phyloP scores from a whole-genome alignment of 352 stramenopile species.

The Plasmopara viticola region DNA sequence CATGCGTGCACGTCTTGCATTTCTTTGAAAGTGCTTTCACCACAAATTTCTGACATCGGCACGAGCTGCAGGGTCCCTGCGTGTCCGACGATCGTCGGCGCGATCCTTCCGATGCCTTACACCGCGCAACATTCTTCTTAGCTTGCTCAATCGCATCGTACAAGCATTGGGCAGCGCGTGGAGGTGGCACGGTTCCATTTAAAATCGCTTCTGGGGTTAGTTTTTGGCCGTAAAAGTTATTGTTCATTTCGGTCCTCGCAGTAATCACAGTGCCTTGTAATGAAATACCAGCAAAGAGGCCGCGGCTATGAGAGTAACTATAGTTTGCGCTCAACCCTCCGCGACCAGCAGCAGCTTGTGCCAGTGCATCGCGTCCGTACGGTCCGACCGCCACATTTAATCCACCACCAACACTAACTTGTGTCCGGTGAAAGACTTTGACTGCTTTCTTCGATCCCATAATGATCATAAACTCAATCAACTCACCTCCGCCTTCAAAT shows the following conservation, averaged over 20 bases:
- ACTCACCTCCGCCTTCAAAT: slow-evolving; percentile 84
- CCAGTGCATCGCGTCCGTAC: slow-evolving; percentile 75
- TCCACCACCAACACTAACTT: slow-evolving; percentile 89
- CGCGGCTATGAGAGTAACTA: slow-evolving; percentile 90
- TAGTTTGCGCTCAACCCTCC: slow-evolving; percentile 88
- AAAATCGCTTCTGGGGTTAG: slow-evolving; percentile 75
- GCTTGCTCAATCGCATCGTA: slow-evolving; percentile 73
- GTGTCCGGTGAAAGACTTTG: slow-evolving; percentile 84
- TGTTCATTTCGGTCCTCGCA: slow-evolving; percentile 88
- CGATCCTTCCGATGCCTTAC: slow-evolving; percentile 28
- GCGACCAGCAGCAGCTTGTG: slow-evolving; percentile 73
- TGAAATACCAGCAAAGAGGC: slow-evolving; percentile 90
- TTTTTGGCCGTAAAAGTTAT: slow-evolving; percentile 91
- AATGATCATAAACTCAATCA: slow-evolving; percentile 94
- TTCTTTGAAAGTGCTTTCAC: slow-evolving; percentile 70
- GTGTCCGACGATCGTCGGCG: slow-evolving; percentile 11
- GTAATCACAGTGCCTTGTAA: slow-evolving; percentile 91
- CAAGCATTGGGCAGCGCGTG: slow-evolving; percentile 60
- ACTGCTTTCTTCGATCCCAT: slow-evolving; percentile 89
- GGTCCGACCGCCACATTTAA: slow-evolving; percentile 88
- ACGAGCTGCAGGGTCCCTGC: slow-evolving; percentile 39
- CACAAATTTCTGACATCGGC: slow-evolving; percentile 48
- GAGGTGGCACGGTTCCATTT: slow-evolving; percentile 43
- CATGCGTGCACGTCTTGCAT: slow-evolving; percentile 64
- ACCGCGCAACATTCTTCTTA: slow-evolving; percentile 63